Conservation (phyloP, 1,284 basidiomycete genomes). For the Ustilago esculenta region DNA sequence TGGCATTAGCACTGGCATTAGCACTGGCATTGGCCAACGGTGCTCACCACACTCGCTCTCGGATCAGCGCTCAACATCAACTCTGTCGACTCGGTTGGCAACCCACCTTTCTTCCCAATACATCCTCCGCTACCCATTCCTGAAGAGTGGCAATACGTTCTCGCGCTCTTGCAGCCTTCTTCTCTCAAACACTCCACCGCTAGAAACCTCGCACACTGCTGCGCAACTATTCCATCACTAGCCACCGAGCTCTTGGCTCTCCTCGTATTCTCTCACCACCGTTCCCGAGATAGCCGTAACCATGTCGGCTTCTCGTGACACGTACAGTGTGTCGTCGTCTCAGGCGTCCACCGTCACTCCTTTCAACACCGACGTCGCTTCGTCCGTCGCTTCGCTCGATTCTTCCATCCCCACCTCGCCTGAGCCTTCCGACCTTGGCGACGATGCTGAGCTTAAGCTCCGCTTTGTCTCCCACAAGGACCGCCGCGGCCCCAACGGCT, state of each 20-base stretch:
- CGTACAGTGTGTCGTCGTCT: conserved; percentile 38
- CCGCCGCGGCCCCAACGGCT: conserved; percentile 51
- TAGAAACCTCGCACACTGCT: neutral
- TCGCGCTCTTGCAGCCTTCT: conserved; percentile 19
- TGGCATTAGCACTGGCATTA: no score
- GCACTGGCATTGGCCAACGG: no score
- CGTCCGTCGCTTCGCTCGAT: conserved; percentile 46
- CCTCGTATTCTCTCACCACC: no score
- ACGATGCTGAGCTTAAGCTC: conserved; percentile 27
- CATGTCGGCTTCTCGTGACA: conserved; percentile 29
- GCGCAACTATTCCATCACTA: neutral
- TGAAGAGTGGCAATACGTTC: conserved; percentile 14
- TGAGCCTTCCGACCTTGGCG: conserved; percentile 41
- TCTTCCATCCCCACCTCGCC: conserved; percentile 49
- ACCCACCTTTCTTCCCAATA: neutral
- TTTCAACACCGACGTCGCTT: conserved; percentile 36
- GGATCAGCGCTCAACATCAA: no score
- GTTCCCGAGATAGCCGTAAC: neutral
- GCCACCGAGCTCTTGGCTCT: neutral
- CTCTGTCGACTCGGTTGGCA: no score
- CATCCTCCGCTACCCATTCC: conserved; percentile 1
- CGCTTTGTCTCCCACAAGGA: conserved; percentile 51
- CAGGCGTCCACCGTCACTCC: conserved; percentile 46
- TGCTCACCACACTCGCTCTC: no score
- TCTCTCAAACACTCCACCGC: neutral